Conservation (phyloP, 345 rosid species). For the Eucalyptus cloeziana region DNA sequence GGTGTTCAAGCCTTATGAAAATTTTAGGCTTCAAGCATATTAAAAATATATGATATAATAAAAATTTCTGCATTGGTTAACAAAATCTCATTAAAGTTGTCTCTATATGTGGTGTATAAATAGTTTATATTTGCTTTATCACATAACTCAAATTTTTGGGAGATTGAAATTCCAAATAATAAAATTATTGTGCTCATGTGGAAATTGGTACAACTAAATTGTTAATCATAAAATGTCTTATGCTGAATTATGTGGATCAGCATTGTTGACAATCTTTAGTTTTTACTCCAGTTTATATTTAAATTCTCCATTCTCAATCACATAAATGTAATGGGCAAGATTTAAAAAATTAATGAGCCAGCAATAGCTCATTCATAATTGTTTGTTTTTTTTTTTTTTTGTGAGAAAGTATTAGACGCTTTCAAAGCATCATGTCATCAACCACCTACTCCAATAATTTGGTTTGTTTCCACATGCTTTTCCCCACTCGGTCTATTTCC, state of each 20-base stretch:
- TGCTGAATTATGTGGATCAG: too few relatives aligned
- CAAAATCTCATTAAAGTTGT: neutral
- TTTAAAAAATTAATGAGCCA: too few relatives aligned
- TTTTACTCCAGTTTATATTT: too few relatives aligned
- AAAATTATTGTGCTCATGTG: neutral
- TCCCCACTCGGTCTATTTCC: neutral
- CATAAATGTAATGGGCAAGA: too few relatives aligned
- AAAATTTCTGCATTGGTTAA: neutral
- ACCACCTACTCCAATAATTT: neutral
- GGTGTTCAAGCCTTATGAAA: neutral
- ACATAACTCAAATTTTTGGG: neutral
- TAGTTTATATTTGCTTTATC: too few relatives aligned
- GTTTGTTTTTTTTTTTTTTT: neutral
- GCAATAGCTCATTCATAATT: too few relatives aligned
- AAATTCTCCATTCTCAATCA: too few relatives aligned
- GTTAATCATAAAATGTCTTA: too few relatives aligned
- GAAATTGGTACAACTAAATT: too few relatives aligned
- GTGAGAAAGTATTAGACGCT: neutral
- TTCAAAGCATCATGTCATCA: neutral
- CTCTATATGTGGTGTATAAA: neutral
- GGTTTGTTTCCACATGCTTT: rapidly evolving
- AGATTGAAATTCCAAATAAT: neutral
- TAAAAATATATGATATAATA: too few relatives aligned
- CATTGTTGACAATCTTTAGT: too few relatives aligned
- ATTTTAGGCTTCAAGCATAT: neutral